phyloP scores from a whole-genome alignment of 768 basidiomycete genomes.

The Lentinus brumalis region DNA sequence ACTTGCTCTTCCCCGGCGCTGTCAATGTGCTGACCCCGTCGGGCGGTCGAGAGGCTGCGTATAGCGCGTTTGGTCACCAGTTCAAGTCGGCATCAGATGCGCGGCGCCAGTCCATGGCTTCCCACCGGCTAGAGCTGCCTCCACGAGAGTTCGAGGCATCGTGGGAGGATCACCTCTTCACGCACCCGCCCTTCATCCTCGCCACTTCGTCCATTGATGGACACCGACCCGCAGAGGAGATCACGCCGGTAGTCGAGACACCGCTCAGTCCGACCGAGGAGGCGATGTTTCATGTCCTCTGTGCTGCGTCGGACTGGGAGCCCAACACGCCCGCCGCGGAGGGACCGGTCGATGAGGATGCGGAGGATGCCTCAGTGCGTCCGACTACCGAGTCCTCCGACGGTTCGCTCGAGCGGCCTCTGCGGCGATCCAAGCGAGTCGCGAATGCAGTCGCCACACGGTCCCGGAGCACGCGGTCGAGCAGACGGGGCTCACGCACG shows the following conservation, averaged over 20 bases:
- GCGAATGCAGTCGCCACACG: slow-evolving; percentile 58
- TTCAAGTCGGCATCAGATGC: slow-evolving; percentile 56
- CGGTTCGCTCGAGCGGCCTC: slow-evolving; percentile 37
- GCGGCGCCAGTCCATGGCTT: slow-evolving; percentile 30
- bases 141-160: slow-evolving; percentile 21
- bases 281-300: slow-evolving; percentile 68
- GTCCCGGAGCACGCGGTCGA: slow-evolving; percentile 42
- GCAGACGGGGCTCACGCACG: slow-evolving; percentile 37
- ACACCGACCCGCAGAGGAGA: slow-evolving; percentile 14
- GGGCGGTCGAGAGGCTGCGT: slow-evolving; percentile 28
- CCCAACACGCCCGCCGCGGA: slow-evolving; percentile 44
- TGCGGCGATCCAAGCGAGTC: slow-evolving; percentile 70
- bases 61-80: slow-evolving; percentile 53
- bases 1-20: slow-evolving; percentile 62
- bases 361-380: background rate
- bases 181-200: slow-evolving; percentile 25
- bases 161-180: slow-evolving; percentile 32
- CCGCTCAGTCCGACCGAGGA: slow-evolving; percentile 72
- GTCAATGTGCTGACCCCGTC: slow-evolving; percentile 56
- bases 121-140: slow-evolving; percentile 26
- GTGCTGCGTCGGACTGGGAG: slow-evolving; percentile 38
- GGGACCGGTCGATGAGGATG: slow-evolving; percentile 22
- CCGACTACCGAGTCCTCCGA: slow-evolving; percentile 8
- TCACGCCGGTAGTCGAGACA: slow-evolving; percentile 36
- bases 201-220: slow-evolving; percentile 19